Evolutionary conservation across 139 green algal species (phyloP).

Genomic region (Micromonas pusilla): DNA sequence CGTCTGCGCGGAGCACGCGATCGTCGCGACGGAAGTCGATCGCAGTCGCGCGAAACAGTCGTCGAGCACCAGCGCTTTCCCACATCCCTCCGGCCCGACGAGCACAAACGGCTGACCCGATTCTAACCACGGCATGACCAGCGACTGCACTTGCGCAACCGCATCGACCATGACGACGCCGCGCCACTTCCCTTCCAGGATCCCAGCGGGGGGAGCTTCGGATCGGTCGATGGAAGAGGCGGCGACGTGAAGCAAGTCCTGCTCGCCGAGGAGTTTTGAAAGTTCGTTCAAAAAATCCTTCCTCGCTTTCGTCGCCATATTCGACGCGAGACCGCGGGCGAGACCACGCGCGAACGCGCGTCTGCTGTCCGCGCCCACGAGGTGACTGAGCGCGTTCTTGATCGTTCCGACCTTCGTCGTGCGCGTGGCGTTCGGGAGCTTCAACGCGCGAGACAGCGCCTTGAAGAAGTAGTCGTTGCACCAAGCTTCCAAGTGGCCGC

Average conservation of each 20-base stretch:
- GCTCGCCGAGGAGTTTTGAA: background rate
- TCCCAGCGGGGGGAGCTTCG: background rate
- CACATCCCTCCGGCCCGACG: conserved; percentile 61
- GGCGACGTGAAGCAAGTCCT: background rate
- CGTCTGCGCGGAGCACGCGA: conserved; percentile 71
- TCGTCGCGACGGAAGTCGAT: conserved; percentile 38
- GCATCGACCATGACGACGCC: conserved; percentile 12
- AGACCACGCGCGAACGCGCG: conserved; percentile 45
- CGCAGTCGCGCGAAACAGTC: conserved; percentile 32
- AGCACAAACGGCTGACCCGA: conserved; percentile 56
- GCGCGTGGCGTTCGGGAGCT: conserved; percentile 37
- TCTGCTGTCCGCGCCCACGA: conserved; percentile 24
- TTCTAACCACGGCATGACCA: conserved; percentile 53
- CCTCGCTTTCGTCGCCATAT: conserved; percentile 41
- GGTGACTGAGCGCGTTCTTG: background rate
- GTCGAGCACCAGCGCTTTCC: conserved; percentile 61
- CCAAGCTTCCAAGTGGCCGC: conserved; percentile 30
- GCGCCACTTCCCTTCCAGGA: background rate
- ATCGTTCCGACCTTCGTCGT: conserved; percentile 47
- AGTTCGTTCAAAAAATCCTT: conserved; percentile 33
- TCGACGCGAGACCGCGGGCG: conserved; percentile 49
- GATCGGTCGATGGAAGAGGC: background rate
- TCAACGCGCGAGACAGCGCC: conserved; percentile 44
- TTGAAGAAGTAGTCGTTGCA: conserved; percentile 41
- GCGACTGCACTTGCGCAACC: background rate